Evolutionary conservation across 352 stramenopile species (phyloP).

Genomic region (Phytophthora quininea): DNA sequence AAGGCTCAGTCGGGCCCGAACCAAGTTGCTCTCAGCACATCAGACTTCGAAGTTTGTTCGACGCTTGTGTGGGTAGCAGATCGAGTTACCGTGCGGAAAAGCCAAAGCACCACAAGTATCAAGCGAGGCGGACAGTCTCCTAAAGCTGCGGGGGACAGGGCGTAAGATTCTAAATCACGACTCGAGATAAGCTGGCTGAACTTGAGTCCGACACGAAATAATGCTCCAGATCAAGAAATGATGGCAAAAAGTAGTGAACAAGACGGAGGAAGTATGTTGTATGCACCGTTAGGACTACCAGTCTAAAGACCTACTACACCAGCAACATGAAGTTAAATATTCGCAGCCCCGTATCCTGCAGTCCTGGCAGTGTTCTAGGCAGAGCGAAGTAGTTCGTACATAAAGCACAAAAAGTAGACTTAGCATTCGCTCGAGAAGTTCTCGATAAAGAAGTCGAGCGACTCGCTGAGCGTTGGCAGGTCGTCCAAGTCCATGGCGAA

Average conservation of each 20-base stretch:
- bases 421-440: constrained; percentile 22
- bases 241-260: background rate
- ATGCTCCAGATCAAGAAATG: background rate
- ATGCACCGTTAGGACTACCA: constrained; percentile 5
- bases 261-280: background rate
- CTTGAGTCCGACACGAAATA: background rate
- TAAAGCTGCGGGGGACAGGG: no score
- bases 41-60: background rate
- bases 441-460: constrained; percentile 69
- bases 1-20: no score
- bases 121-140: no score
- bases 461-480: constrained; percentile 57
- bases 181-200: background rate
- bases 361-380: background rate
- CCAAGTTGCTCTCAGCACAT: no score
- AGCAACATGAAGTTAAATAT: constrained; percentile 9
- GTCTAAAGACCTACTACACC: background rate
- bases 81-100: no score
- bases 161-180: background rate
- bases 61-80: background rate
- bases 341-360: background rate
- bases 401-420: constrained; percentile 1
- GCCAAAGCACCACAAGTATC: no score
- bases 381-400: background rate
- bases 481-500: constrained; percentile 33